These are phyloP conservation scores for Pseudozyma hubeiensis DNA, from an alignment of 1,284 basidiomycete genomes.

Conservation along the genomic window DNA sequence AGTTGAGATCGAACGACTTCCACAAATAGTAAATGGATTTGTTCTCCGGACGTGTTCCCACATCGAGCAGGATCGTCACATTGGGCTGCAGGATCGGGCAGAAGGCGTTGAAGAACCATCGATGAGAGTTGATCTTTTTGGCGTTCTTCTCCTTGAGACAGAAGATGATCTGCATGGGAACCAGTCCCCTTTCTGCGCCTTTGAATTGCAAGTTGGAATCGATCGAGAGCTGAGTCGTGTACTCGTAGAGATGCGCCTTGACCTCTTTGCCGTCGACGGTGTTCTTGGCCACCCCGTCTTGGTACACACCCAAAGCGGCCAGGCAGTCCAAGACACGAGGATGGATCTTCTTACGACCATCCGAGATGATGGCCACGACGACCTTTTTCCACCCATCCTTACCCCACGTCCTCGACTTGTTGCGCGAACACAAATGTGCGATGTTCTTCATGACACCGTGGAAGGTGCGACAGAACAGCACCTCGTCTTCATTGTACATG, in stretches of 20 bases:
- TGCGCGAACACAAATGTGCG: slow-evolving; percentile 80
- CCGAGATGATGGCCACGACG: slow-evolving; percentile 79
- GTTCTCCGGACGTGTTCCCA: slow-evolving; percentile 95
- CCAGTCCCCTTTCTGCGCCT: slow-evolving; percentile 85
- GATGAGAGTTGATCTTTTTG: slow-evolving; percentile 84
- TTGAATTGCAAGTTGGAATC: slow-evolving; percentile 90
- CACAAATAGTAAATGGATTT: slow-evolving; percentile 97
- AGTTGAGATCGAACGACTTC: slow-evolving; percentile 84
- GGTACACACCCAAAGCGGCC: slow-evolving; percentile 73
- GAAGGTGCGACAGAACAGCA: slow-evolving; percentile 90
- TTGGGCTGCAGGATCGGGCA: slow-evolving; percentile 77
- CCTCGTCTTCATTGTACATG: slow-evolving; percentile 92
- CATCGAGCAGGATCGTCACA: slow-evolving; percentile 88
- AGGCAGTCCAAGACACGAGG: slow-evolving; percentile 91
- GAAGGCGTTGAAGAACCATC: slow-evolving; percentile 68
- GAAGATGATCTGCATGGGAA: slow-evolving; percentile 70
- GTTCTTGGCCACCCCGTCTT: slow-evolving; percentile 85
- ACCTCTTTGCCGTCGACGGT: slow-evolving; percentile 87
- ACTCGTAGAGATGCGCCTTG: slow-evolving; percentile 94
- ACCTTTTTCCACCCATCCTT: slow-evolving; percentile 94
- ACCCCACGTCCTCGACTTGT: slow-evolving; percentile 95
- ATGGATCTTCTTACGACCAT: slow-evolving; percentile 91
- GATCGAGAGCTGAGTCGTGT: slow-evolving; percentile 89
- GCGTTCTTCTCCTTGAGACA: slow-evolving; percentile 67
- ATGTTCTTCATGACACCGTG: slow-evolving; percentile 87